Percentiles rank a stretch among this genome's conserved stretches.
Evolutionary conservation across 129 eudicot genomes (phyloP).

Genomic region (Solidago caesia): DNA sequence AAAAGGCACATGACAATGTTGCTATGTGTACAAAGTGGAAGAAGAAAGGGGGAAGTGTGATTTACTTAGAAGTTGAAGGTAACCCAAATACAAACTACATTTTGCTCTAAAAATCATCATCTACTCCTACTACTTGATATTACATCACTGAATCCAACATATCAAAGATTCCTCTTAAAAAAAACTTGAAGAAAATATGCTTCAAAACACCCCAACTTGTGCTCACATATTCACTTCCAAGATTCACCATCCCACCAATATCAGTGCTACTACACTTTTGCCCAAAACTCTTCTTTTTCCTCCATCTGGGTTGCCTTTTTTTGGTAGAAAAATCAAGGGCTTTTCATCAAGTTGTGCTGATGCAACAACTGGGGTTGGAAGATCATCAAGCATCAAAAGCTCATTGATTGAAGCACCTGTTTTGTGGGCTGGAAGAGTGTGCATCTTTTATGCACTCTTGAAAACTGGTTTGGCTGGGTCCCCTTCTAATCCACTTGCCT

Average conservation of each 20-base stretch:
- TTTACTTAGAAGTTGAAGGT: slow-evolving; percentile 3
- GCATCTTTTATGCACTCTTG: slow-evolving; percentile 82
- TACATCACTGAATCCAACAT: slow-evolving; percentile 19
- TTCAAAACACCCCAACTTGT: slow-evolving; percentile 40
- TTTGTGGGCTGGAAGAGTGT: slow-evolving; percentile 88
- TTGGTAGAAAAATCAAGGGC: slow-evolving; percentile 25
- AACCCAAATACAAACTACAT: background rate
- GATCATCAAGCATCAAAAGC: slow-evolving; percentile 31
- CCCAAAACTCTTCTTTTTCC: slow-evolving; percentile 41
- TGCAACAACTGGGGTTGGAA: slow-evolving; percentile 5
- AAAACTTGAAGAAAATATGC: slow-evolving; percentile 38
- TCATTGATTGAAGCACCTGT: slow-evolving; percentile 73
- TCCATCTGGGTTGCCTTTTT: slow-evolving; percentile 23
- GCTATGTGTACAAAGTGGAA: slow-evolving; percentile 1
- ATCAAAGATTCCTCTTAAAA: slow-evolving; percentile 21
- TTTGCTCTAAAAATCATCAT: slow-evolving; percentile 16
- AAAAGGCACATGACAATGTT: background rate
- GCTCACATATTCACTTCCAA: slow-evolving; percentile 22
- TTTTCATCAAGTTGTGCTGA: slow-evolving; percentile 21
- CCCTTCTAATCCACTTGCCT: slow-evolving; percentile 66
- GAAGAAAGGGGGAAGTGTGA: slow-evolving; percentile 12
- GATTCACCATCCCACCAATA: slow-evolving; percentile 18
- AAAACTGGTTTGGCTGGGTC: slow-evolving; percentile 97
- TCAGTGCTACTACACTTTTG: slow-evolving; percentile 22
- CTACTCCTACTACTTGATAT: background rate